Evolutionary conservation across 768 basidiomycete genomes (phyloP).

Genomic region (Suillus alpinus): DNA sequence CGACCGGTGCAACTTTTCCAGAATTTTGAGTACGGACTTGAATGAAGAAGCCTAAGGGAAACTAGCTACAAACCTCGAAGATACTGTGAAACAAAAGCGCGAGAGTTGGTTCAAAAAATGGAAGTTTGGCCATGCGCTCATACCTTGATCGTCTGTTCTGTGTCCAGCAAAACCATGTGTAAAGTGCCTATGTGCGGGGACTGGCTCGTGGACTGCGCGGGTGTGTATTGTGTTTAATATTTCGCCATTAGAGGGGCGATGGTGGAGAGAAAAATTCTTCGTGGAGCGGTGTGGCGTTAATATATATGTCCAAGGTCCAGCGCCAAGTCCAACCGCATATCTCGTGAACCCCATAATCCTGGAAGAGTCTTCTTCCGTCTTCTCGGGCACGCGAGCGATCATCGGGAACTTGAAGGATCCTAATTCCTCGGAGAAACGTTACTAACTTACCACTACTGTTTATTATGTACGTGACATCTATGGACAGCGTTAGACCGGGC

Average conservation of each 20-base stretch:
- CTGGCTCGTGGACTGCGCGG: neutral
- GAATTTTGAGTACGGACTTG: neutral
- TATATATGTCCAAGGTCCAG: neutral
- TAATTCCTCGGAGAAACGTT: too few relatives aligned
- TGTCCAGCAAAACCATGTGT: neutral
- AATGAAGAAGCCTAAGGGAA: too few relatives aligned
- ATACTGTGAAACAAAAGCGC: slow-evolving; percentile 1
- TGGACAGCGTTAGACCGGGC: too few relatives aligned
- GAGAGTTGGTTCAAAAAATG: neutral
- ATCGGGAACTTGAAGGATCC: too few relatives aligned
- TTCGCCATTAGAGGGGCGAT: neutral
- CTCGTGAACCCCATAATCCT: neutral
- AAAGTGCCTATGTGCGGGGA: neutral
- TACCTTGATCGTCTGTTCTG: slow-evolving; percentile 9
- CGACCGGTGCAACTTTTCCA: slow-evolving; percentile 6
- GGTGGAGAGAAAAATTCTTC: neutral
- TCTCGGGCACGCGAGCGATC: too few relatives aligned
- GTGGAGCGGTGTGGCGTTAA: neutral
- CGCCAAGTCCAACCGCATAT: neutral
- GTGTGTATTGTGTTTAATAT: neutral
- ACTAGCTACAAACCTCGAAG: slow-evolving; percentile 6
- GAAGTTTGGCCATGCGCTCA: neutral
- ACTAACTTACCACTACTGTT: too few relatives aligned
- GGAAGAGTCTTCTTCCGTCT: neutral
- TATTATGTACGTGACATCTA: too few relatives aligned